These are phyloP conservation scores for Penicillium coprophilum DNA, from an alignment of 495 filamentous ascomycete genomes.

Conservation along the genomic window DNA sequence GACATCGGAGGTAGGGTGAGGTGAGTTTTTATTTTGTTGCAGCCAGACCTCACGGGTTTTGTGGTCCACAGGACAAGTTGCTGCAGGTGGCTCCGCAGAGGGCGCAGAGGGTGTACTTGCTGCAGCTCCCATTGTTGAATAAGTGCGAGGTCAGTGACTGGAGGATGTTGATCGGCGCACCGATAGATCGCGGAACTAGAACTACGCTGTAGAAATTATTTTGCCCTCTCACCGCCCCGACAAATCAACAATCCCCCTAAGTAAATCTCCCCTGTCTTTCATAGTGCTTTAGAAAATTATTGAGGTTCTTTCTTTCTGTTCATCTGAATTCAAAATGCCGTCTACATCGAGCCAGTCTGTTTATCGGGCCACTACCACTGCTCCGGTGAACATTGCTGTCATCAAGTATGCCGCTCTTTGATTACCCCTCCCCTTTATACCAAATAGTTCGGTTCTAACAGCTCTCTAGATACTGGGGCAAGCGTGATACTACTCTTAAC, in stretches of 20 bases:
- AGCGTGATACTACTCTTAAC: slow-evolving; percentile 88
- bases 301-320: slow-evolving; percentile 6
- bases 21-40: slow-evolving; percentile 42
- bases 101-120: slow-evolving; percentile 43
- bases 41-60: slow-evolving; percentile 85
- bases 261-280: slow-evolving; percentile 15
- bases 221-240: slow-evolving; percentile 37
- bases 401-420: slow-evolving; percentile 69
- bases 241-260: slow-evolving; percentile 19
- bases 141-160: slow-evolving; percentile 10
- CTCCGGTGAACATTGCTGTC: slow-evolving; percentile 98
- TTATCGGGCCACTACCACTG: slow-evolving; percentile 90
- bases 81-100: slow-evolving; percentile 28
- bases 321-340: slow-evolving; percentile 45
- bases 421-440: slow-evolving; percentile 17
- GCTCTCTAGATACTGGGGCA: slow-evolving; percentile 85
- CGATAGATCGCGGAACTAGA: slow-evolving; percentile 14
- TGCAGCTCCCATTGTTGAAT: slow-evolving; percentile 39
- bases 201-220: slow-evolving; percentile 21
- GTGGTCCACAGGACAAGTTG: slow-evolving; percentile 81
- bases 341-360: slow-evolving; percentile 48
- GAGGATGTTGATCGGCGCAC: slow-evolving; percentile 20
- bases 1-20: slow-evolving; percentile 34
- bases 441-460: slow-evolving; percentile 27
- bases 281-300: slow-evolving; percentile 9